Conservation (phyloP, 805 yeast species). For the Starmera quercuum region DNA sequence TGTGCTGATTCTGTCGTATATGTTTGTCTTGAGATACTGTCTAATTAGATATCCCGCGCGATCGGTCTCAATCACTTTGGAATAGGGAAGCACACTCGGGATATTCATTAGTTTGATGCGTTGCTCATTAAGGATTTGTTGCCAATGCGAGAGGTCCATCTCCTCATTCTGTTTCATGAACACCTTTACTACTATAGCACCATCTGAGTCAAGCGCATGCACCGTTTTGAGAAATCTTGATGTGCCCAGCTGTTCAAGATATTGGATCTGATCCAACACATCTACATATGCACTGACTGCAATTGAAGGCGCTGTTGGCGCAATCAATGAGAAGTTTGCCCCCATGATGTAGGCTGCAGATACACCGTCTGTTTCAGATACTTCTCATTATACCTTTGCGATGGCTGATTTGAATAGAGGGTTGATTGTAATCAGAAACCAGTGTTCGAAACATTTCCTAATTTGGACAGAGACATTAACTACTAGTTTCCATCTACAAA, state of each 20-base stretch:
- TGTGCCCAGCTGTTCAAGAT: conserved; percentile 66
- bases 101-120: conserved; percentile 35
- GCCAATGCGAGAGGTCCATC: conserved; percentile 15
- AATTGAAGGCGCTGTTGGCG: conserved; percentile 89
- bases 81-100: conserved; percentile 64
- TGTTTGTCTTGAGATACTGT: conserved; percentile 67
- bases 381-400: no score
- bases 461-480: no score
- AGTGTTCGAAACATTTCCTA: background rate
- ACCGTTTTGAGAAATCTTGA: conserved; percentile 83
- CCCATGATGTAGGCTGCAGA: no score
- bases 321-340: conserved; percentile 72
- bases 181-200: conserved; percentile 70
- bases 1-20: conserved; percentile 82
- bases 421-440: no score
- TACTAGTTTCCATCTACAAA: no score
- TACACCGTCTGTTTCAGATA: no score
- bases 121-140: conserved; percentile 22
- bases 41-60: conserved; percentile 88
- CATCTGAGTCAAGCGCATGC: conserved; percentile 67
- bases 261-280: conserved; percentile 68
- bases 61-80: conserved; percentile 74
- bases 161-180: conserved; percentile 64
- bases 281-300: conserved; percentile 87
- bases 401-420: no score